These are phyloP conservation scores for Neoascochyta sp. DNA, from an alignment of 2,329 filamentous ascomycete genomes.

Conservation along the genomic window DNA sequence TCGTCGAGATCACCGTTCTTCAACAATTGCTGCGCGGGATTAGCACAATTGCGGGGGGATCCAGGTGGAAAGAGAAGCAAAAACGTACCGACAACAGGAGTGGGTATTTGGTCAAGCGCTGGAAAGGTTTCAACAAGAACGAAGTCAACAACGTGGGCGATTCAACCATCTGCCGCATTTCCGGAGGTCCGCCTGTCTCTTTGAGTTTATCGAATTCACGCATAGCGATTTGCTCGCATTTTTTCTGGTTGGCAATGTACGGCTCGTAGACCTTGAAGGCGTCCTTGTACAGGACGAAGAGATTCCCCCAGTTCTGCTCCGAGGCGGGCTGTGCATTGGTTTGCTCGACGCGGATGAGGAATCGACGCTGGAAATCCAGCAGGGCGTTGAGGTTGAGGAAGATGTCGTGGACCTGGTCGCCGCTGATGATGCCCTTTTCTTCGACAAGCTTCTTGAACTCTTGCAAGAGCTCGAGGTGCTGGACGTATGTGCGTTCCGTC, in stretches of 20 bases:
- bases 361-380: constrained; percentile 90
- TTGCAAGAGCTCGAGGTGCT: constrained; percentile 91
- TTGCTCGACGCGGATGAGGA: constrained; percentile 92
- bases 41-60: constrained; percentile 3
- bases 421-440: constrained; percentile 79
- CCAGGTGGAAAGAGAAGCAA: constrained; percentile 2
- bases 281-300: constrained; percentile 81
- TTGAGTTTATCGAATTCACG: constrained; percentile 84
- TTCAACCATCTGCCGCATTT: constrained; percentile 70
- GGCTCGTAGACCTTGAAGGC: constrained; percentile 91
- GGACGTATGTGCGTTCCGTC: constrained; percentile 95
- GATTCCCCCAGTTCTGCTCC: constrained; percentile 88
- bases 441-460: constrained; percentile 87
- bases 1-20: constrained; percentile 77
- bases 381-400: constrained; percentile 95
- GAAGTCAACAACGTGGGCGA: constrained; percentile 85
- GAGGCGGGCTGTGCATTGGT: constrained; percentile 77
- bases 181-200: constrained; percentile 60
- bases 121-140: constrained; percentile 94
- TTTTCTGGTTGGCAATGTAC: constrained; percentile 94
- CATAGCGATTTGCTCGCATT: constrained; percentile 79
- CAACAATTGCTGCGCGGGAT: constrained; percentile 63
- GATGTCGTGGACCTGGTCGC: constrained; percentile 88
- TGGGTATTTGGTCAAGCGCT: constrained; percentile 91
- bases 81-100: constrained; percentile 71